These are phyloP conservation scores for Plantago ovata DNA, from an alignment of 257 asterid species.

Conservation along the genomic window DNA sequence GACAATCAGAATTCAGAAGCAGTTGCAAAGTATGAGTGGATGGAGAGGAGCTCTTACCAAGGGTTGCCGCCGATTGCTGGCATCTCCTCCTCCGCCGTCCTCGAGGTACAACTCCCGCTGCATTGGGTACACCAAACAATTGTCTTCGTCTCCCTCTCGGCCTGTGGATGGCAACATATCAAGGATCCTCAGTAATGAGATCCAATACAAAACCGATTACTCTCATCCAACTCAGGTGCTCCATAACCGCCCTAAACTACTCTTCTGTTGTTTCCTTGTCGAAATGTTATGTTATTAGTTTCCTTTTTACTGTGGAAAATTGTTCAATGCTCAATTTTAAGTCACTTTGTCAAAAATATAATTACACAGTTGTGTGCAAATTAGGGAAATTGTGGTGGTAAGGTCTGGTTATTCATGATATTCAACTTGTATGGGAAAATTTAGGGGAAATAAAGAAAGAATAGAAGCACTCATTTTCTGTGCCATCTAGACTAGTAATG, in stretches of 20 bases:
- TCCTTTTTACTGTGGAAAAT: no score
- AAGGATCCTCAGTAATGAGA: conserved; percentile 31
- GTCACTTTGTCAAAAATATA: no score
- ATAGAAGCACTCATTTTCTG: no score
- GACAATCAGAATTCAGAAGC: no score
- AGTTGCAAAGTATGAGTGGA: neutral
- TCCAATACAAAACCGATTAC: conserved; percentile 38
- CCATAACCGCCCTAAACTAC: no score
- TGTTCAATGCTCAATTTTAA: no score
- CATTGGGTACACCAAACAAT: neutral
- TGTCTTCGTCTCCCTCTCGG: conserved; percentile 14
- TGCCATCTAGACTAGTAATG: no score
- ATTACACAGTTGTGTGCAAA: no score
- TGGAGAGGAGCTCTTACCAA: neutral
- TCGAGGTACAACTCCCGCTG: neutral
- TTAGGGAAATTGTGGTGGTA: no score
- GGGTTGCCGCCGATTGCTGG: neutral
- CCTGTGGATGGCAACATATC: conserved; percentile 32
- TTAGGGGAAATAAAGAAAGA: no score
- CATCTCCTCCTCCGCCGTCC: neutral
- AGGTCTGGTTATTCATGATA: no score
- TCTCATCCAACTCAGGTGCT: conserved; percentile 41
- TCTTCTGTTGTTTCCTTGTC: neutral
- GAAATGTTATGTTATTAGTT: neutral
- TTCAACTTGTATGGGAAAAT: no score